Evolutionary conservation across 208 protist genomes (phyloP).

Genomic region (Wallacemonas sp.): DNA sequence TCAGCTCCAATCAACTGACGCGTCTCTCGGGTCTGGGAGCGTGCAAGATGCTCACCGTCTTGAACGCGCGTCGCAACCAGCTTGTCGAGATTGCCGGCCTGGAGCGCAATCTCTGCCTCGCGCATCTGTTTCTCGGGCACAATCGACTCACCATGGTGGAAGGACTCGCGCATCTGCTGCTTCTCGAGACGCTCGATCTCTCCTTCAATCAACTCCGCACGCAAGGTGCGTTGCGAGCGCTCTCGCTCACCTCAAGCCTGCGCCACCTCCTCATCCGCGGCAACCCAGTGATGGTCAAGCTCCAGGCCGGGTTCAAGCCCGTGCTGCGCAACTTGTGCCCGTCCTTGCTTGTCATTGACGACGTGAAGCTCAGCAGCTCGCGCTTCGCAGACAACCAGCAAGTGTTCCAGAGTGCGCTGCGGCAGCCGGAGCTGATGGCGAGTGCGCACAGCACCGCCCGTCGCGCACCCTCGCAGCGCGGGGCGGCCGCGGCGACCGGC

Average conservation of each 20-base stretch:
- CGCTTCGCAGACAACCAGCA: conserved; percentile 47
- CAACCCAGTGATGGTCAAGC: conserved; percentile 65
- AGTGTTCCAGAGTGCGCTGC: conserved; percentile 26
- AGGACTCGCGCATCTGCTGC: conserved; percentile 70
- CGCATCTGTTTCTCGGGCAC: conserved; percentile 82
- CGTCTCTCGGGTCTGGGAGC: conserved; percentile 45
- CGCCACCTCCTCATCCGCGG: conserved; percentile 71
- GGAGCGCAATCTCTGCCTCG: conserved; percentile 51
- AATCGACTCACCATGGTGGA: conserved; percentile 68
- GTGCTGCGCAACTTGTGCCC: conserved; percentile 86
- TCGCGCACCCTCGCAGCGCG: background rate
- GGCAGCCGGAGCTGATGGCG: conserved; percentile 36
- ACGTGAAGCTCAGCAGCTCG: conserved; percentile 47
- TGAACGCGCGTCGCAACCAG: conserved; percentile 77
- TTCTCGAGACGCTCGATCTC: conserved; percentile 90
- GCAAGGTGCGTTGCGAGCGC: conserved; percentile 51
- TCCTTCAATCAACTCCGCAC: conserved; percentile 68
- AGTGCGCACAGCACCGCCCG: background rate
- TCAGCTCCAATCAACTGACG: conserved; percentile 74
- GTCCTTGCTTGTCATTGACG: conserved; percentile 69
- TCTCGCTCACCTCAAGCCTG: conserved; percentile 72
- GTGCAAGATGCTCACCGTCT: conserved; percentile 80
- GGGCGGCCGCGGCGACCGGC: background rate
- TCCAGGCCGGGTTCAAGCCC: conserved; percentile 34
- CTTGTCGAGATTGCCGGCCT: conserved; percentile 46